These are phyloP conservation scores for Colletotrichum plurivorum DNA, from an alignment of 2,329 filamentous ascomycete species.

Conservation along the genomic window DNA sequence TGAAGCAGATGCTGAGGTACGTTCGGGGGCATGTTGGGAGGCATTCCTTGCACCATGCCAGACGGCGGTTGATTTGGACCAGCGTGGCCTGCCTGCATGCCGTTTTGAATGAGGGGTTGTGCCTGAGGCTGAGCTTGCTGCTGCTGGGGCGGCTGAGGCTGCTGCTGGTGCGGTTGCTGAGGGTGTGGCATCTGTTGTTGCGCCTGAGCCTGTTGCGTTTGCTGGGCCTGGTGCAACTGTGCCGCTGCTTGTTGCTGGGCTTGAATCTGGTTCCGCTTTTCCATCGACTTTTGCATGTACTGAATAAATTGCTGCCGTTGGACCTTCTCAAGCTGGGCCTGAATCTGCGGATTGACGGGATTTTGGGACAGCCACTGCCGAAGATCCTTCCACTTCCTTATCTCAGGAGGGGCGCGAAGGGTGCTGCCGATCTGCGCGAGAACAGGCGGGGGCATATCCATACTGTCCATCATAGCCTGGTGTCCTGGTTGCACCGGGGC, in stretches of 20 bases:
- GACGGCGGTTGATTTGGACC: conserved; percentile 23
- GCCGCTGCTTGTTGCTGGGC: conserved; percentile 44
- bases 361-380: conserved; percentile 58
- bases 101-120: conserved; percentile 29
- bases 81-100: conserved; percentile 29
- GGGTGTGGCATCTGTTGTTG: conserved; percentile 47
- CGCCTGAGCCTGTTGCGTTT: conserved; percentile 43
- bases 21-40: conserved; percentile 40
- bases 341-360: conserved; percentile 50
- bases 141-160: conserved; percentile 24
- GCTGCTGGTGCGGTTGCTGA: conserved; percentile 43
- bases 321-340: conserved; percentile 50
- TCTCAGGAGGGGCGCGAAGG: conserved; percentile 53
- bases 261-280: conserved; percentile 36
- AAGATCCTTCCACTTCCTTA: conserved; percentile 66
- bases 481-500: conserved; percentile 48
- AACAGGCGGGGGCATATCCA: conserved; percentile 61
- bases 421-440: conserved; percentile 48
- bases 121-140: conserved; percentile 42
- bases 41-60: conserved; percentile 38
- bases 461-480: conserved; percentile 60
- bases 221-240: conserved; percentile 46
- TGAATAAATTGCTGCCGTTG: conserved; percentile 58
- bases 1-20: conserved; percentile 43
- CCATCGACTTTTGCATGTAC: conserved; percentile 43